Evolutionary conservation across 2,329 filamentous ascomycete genomes (phyloP).

Genomic region (Colletotrichum graminicola): DNA sequence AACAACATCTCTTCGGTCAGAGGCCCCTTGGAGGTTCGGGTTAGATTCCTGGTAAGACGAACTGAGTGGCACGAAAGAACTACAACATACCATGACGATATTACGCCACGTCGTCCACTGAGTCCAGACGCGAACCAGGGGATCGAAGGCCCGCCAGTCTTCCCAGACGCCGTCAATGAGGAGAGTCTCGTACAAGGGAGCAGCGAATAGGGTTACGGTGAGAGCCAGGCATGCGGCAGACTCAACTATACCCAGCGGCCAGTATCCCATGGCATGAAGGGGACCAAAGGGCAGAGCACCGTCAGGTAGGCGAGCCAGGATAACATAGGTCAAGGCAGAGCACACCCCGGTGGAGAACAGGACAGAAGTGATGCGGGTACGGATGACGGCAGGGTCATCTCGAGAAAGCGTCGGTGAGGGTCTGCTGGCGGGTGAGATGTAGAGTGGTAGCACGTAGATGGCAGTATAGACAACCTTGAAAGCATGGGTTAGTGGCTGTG

Average conservation of each 20-base stretch:
- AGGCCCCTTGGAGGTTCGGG: conserved; percentile 72
- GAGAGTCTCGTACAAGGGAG: conserved; percentile 84
- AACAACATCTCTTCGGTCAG: conserved; percentile 95
- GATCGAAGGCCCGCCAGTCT: conserved; percentile 69
- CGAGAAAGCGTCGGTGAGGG: conserved; percentile 83
- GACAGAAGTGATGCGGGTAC: conserved; percentile 85
- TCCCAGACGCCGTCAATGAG: conserved; percentile 79
- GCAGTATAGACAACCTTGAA: conserved; percentile 82
- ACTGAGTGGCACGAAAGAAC: conserved; percentile 13
- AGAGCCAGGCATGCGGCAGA: conserved; percentile 74
- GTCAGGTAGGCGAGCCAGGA: conserved; percentile 62
- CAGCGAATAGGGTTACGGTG: conserved; percentile 83
- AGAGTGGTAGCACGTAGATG: conserved; percentile 91
- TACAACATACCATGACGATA: conserved; percentile 79
- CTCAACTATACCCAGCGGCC: conserved; percentile 78
- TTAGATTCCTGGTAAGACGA: not conserved
- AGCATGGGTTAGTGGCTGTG: conserved; percentile 31
- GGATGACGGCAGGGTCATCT: conserved; percentile 91
- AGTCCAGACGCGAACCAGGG: conserved; percentile 70
- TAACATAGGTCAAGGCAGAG: conserved; percentile 73
- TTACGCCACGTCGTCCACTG: conserved; percentile 91
- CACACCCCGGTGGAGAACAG: conserved; percentile 79
- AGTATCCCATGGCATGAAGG: conserved; percentile 81
- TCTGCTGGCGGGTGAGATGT: conserved; percentile 82
- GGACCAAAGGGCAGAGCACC: conserved; percentile 64